Base-by-base conservation (phyloP, 2,329 filamentous ascomycete genomes). In the Pseudofabraea citricarpa region DNA sequence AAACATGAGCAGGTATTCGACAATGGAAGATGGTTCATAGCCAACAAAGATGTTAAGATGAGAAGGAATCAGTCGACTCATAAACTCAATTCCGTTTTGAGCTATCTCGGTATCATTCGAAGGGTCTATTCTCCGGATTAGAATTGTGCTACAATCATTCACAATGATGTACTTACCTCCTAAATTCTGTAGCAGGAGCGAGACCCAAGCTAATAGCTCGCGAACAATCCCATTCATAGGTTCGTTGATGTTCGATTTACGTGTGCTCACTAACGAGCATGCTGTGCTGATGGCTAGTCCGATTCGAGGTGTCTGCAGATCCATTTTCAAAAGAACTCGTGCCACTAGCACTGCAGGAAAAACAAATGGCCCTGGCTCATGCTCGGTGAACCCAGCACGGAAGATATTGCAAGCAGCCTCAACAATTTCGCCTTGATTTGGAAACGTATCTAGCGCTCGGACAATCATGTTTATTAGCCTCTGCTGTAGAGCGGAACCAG, bases 371-470 rank as follows among this genome's bases (percentile, higher is more conserved):
- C 87, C 87, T 3, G 84, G 78, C 20, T 81, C 76, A 0, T 73
- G 75, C 61, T 94, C 88, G 1, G 82, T 82, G 56, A 90, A 90
- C 0, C 88, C 88, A 16, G 81, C 77, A 31, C 82, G 79, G 39
- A 91, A 72, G 37, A 90, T 77, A 45, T 73, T 74, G 64, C 87
- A 93, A 24, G 83, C 79, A 4, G 79, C 73, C 56, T 90, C 86
- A 18, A 85, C 74, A 9, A 88, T 75, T 52, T 90, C 87, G 18
- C 79, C 75, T 45, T 77, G 80, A 2, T 64, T 65, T 3, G 70
- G 73, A 36, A 89, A 82, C 0, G 76, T 60, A 40, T 70, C 62
- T n/a, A 70, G 66, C 10, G 73, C 54, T 38, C 69, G 67, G 32
- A 67, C 67, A 41, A 81, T 68, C 46, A 75, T 72, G 41, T 68